These are phyloP conservation scores for Candida pini DNA, from an alignment of 805 yeast species.

Conservation along the genomic window DNA sequence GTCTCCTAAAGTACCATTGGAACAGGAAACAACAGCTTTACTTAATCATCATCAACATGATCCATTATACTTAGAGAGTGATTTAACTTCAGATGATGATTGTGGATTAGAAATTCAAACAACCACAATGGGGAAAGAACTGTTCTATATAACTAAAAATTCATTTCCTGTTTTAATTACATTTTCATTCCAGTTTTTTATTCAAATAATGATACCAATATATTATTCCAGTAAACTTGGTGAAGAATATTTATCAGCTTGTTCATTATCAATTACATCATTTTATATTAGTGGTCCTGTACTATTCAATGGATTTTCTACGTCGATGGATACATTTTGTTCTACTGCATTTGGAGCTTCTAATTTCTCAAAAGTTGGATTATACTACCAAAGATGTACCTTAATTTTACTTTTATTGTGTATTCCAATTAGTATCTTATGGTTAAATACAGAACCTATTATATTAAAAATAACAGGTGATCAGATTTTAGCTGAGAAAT, in stretches of 20 bases:
- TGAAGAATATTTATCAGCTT: constrained; percentile 62
- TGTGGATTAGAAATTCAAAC: too few species aligned
- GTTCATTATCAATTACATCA: constrained; percentile 65
- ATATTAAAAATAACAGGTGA: constrained; percentile 40
- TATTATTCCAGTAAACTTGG: constrained; percentile 69
- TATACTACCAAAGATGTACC: constrained; percentile 60
- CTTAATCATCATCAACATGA: too few species aligned
- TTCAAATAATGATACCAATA: constrained; percentile 68
- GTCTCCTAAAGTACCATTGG: too few species aligned
- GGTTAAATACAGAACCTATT: constrained; percentile 49
- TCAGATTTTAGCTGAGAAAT: constrained; percentile 36
- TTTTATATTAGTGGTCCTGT: constrained; percentile 72
- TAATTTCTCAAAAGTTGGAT: constrained; percentile 57
- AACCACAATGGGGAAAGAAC: constrained; percentile 15
- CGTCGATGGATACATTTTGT: constrained; percentile 71
- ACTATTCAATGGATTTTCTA: constrained; percentile 66
- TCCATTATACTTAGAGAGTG: not conserved
- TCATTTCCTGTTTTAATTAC: constrained; percentile 60
- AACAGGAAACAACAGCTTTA: too few species aligned
- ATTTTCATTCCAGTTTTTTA: constrained; percentile 59
- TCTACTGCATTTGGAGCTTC: constrained; percentile 70
- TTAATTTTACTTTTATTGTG: constrained; percentile 41
- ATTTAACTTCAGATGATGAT: not conserved
- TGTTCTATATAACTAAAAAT: constrained; percentile 28
- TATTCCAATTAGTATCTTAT: constrained; percentile 51